phyloP scores from a whole-genome alignment of 2,329 filamentous ascomycete species.

The Geosmithia flava region DNA sequence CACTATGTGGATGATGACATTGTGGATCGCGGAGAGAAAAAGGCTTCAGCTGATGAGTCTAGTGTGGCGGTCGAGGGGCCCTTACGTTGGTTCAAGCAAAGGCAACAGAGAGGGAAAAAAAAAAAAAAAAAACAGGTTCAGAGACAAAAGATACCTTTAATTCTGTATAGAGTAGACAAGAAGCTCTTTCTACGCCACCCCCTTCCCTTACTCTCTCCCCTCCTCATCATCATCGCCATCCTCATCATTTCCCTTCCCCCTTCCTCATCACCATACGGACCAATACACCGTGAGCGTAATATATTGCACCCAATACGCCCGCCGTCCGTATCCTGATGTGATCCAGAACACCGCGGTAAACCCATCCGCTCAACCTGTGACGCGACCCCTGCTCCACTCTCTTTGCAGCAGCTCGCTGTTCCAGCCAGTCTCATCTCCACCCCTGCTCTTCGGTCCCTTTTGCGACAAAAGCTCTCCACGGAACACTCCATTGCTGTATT shows the following conservation, averaged over 20 bases:
- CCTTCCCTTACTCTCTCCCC: background rate
- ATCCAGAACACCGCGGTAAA: background rate
- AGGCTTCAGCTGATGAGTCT: background rate
- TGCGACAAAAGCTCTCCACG: background rate
- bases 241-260: background rate
- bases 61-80: background rate
- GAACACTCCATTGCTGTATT: too few relatives aligned
- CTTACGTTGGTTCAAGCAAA: background rate
- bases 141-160: background rate
- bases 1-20: background rate
- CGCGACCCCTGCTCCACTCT: background rate
- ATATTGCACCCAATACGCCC: too few relatives aligned
- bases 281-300: too few relatives aligned
- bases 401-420: background rate
- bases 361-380: background rate
- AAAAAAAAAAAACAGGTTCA: background rate
- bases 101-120: background rate
- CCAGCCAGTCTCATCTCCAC: background rate
- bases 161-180: background rate
- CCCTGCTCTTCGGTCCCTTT: background rate
- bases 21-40: background rate
- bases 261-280: too few relatives aligned
- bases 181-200: background rate
- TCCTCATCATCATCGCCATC: background rate
- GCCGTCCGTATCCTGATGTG: background rate